Base-by-base conservation (phyloP, 2,329 filamentous ascomycete genomes). In the Fusarium ambrosium region DNA sequence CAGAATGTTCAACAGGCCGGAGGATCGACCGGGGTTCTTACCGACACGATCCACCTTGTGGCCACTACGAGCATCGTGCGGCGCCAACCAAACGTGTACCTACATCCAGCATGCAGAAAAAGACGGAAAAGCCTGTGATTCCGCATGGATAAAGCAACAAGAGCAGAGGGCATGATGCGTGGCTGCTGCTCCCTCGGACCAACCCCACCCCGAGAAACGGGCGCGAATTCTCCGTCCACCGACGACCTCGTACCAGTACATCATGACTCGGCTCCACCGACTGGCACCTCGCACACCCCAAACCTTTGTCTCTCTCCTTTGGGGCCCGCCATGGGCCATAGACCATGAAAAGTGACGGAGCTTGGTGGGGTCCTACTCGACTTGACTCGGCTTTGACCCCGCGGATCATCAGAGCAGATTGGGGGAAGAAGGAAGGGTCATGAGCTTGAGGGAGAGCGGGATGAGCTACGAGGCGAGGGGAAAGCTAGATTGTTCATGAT, bases 141-240 rank as follows among this genome's bases (percentile, higher is more conserved):
- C 45, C 55, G 58, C 43, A 51, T 43, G 55, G 68, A 43, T 55
- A 39, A 22, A 56, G 16, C 37, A 20, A 34, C 20, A 24, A 36
- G 36, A 61, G 4, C 22, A 48, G 43, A 48, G 43, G 55, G 60
- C 66, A 64, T 67, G 53, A 68, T 71, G 64, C 53, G 34, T 59
- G 60, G 20, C 48, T n/a, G 20, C 48, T n/a, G 27, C 53, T 3
- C 62, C 48, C 41, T 78, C 76, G 74, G 76, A 74, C 66, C 76
- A 78, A 78, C 76, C 76, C 76, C 76, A 78, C 76, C 70, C 76
- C 76, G 76, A 78, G 70, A 73, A 75, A 70, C 48, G 62, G 62
- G 62, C 62, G 27, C 14, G 62, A 64, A 64, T 56, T 68, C 65
- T 66, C 72, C 69, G 74, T 70, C 22, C n/a, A 60, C 41, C 48